These are phyloP conservation scores for Buddleja alternifolia DNA, from an alignment of 257 asterid species.

Conservation along the genomic window DNA sequence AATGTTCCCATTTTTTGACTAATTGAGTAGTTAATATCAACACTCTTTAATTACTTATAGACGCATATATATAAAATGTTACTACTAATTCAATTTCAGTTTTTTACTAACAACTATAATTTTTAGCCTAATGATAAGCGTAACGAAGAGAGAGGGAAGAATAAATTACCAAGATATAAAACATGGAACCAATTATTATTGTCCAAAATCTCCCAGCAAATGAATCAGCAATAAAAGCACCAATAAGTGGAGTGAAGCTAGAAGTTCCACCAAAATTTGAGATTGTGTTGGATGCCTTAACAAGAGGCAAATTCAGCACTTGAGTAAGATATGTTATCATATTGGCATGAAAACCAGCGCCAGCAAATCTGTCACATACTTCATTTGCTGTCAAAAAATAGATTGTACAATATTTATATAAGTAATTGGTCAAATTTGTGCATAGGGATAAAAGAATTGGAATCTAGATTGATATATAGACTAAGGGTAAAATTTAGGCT, in stretches of 20 bases:
- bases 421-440: too few species aligned
- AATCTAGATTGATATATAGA: too few species aligned
- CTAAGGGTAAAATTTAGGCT: too few species aligned
- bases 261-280: constrained; percentile 71
- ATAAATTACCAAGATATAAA: constrained; percentile 60
- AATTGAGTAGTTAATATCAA: too few species aligned
- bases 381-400: constrained; percentile 62
- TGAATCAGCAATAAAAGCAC: constrained; percentile 78
- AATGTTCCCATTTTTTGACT: too few species aligned
- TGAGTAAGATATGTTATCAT: constrained; percentile 81
- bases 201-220: constrained; percentile 83
- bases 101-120: too few species aligned
- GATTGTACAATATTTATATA: not conserved
- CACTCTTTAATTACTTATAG: too few species aligned
- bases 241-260: constrained; percentile 71
- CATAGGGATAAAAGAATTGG: too few species aligned
- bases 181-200: constrained; percentile 56
- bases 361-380: constrained; percentile 76
- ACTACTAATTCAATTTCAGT: too few species aligned
- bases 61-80: too few species aligned
- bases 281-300: constrained; percentile 77
- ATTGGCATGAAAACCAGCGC: constrained; percentile 77
- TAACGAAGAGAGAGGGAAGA: not conserved
- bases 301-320: constrained; percentile 74
- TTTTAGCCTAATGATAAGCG: not conserved